phyloP scores from a whole-genome alignment of 768 basidiomycete species.

The Lentinula detonsa region DNA sequence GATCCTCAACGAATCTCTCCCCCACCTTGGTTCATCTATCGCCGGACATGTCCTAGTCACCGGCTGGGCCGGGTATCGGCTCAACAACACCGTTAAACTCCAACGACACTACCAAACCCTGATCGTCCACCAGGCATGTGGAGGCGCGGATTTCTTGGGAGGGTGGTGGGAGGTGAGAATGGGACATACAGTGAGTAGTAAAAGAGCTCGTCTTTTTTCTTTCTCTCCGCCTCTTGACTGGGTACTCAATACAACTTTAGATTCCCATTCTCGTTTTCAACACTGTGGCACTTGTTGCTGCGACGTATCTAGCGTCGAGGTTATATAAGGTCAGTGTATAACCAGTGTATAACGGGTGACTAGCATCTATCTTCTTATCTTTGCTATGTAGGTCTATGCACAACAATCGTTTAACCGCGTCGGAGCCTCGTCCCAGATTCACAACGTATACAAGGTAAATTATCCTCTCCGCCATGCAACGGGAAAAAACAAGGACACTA shows the following conservation, averaged over 20 bases:
- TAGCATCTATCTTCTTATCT: neutral
- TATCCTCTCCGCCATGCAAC: no score
- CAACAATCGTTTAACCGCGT: slow-evolving; percentile 42
- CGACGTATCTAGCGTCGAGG: slow-evolving; percentile 31
- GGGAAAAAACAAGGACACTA: no score
- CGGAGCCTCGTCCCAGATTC: slow-evolving; percentile 37
- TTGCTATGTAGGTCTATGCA: slow-evolving; percentile 30
- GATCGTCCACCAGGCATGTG: slow-evolving; percentile 33
- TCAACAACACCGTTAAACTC: slow-evolving; percentile 26
- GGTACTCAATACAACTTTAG: slow-evolving; percentile 12
- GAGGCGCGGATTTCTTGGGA: slow-evolving; percentile 31
- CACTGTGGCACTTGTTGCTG: slow-evolving; percentile 26
- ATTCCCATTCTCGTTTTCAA: slow-evolving; percentile 36
- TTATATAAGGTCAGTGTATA: slow-evolving; percentile 32
- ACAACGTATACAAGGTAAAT: slow-evolving; percentile 41
- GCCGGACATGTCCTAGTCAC: slow-evolving; percentile 40
- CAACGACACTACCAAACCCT: slow-evolving; percentile 24
- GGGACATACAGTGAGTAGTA: slow-evolving; percentile 28
- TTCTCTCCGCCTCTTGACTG: no score
- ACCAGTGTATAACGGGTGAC: neutral
- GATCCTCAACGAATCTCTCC: slow-evolving; percentile 47
- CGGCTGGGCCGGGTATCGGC: slow-evolving; percentile 40
- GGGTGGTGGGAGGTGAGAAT: slow-evolving; percentile 34
- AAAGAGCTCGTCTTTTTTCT: no score
- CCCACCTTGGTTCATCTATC: slow-evolving; percentile 42